Conservation (phyloP, 257 asterid species). For the Primulina huaijiensis region DNA sequence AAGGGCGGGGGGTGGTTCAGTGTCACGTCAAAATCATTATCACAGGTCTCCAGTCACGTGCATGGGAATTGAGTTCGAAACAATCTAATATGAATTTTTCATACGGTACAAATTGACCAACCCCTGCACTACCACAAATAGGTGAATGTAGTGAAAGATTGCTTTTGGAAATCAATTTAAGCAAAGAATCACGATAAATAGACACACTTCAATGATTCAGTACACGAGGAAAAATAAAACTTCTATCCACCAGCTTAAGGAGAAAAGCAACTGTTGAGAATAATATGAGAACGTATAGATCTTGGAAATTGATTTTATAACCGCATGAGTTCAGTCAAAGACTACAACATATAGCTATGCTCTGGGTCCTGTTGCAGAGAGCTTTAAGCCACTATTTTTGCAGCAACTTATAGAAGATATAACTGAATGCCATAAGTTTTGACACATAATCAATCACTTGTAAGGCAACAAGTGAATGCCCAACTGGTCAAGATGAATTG, state of each 20-base stretch:
- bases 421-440: background rate
- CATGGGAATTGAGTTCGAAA: background rate
- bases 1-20: constrained; percentile 11
- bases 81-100: background rate
- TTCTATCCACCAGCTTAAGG: background rate
- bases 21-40: background rate
- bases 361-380: background rate
- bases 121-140: background rate
- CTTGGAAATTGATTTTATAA: background rate
- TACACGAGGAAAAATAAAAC: background rate
- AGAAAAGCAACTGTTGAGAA: background rate
- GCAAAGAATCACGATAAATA: background rate
- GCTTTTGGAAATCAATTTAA: background rate
- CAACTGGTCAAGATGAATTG: background rate
- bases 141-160: background rate
- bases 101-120: background rate
- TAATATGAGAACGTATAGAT: background rate
- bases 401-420: no score
- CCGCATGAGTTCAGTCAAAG: no score
- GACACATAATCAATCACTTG: background rate
- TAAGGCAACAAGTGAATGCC: background rate
- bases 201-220: background rate
- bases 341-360: background rate
- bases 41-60: background rate
- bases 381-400: no score